Conservation (phyloP, 352 stramenopile genomes). For the Phytophthora crassamura region DNA sequence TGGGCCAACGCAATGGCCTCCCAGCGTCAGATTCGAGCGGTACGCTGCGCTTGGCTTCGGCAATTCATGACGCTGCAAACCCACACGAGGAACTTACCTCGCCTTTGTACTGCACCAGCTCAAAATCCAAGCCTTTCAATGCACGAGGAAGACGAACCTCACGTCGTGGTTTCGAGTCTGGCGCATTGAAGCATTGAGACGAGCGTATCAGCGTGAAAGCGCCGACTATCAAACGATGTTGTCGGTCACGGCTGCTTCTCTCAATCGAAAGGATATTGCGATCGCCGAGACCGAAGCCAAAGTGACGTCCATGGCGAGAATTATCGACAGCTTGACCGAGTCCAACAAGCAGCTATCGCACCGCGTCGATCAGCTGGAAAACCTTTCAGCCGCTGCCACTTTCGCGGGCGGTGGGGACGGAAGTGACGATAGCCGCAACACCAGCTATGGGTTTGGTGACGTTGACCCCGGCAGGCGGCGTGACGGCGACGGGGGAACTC, state of each 20-base stretch:
- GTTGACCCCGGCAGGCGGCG: constrained; percentile 9
- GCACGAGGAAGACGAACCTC: constrained; percentile 56
- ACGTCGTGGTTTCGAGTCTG: constrained; percentile 74
- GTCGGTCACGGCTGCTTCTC: constrained; percentile 72
- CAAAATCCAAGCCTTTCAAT: constrained; percentile 69
- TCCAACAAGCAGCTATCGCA: constrained; percentile 73
- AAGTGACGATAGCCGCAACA: constrained; percentile 2
- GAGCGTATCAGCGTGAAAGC: constrained; percentile 79
- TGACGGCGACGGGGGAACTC: not conserved
- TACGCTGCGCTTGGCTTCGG: constrained; percentile 16
- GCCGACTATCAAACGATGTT: constrained; percentile 86
- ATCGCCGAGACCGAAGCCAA: constrained; percentile 71
- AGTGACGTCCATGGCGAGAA: constrained; percentile 72
- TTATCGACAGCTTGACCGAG: constrained; percentile 82
- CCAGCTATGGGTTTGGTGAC: constrained; percentile 13
- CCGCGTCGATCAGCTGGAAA: constrained; percentile 73
- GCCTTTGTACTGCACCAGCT: constrained; percentile 37
- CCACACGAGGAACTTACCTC: not conserved
- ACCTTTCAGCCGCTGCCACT: constrained; percentile 39
- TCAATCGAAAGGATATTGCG: constrained; percentile 80
- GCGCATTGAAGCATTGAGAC: constrained; percentile 70
- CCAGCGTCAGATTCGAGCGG: constrained; percentile 53
- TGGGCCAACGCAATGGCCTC: constrained; percentile 50
- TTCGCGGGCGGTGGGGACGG: constrained; percentile 17
- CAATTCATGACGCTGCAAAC: not conserved